Evolutionary conservation across 352 stramenopile species (phyloP), one percentile per base, ranked within the genome.

Genomic region (Globisporangium ultimum): DNA sequence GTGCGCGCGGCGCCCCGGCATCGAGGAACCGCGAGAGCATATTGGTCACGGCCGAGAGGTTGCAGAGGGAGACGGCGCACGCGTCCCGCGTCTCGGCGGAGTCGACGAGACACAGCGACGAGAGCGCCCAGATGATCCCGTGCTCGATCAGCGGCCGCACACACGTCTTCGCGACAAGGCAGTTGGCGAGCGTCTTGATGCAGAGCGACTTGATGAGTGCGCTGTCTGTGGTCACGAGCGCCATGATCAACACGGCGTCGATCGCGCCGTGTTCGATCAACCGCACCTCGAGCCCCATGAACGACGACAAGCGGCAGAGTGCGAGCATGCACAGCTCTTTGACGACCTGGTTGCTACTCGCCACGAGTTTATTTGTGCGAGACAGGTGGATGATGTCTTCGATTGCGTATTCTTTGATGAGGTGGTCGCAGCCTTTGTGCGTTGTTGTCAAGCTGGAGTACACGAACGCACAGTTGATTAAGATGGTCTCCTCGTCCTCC

Each of bases 121-220:
- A 70, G 7, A 93, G 58, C 4, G 84, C 81, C 84, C 84, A 93
- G 51, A 91, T 86, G 57, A 91, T 75, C 1, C 84, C 81, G 53
- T 91, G 76, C 1, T 88, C 84, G 45, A 91, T 68, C 49, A 93
- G 66, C 5, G 80, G 78, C 13, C 79, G 75, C 40, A 73, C 69
- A 36, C 84, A 93, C 52, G 82, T 65, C 46, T 87, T 83, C 48
- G 78, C 68, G 13, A 87, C 76, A 3, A 93, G 72, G 48, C 84
- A 93, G 60, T 93, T 93, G 41, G 80, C 79, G 3, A 93, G 68
- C 7, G 71, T 86, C 66, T 89, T 88, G 58, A 90, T 71, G 42
- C 81, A 90, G 21, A 89, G 54, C 14, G 74, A 67, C 58, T 91
- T 93, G 70, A 91, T 89, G 7, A 55, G 63, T 1, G 67, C 41